Evolutionary conservation across 148 eudicot genomes (phyloP).

Genomic region (Dysphania ambrosioides): DNA sequence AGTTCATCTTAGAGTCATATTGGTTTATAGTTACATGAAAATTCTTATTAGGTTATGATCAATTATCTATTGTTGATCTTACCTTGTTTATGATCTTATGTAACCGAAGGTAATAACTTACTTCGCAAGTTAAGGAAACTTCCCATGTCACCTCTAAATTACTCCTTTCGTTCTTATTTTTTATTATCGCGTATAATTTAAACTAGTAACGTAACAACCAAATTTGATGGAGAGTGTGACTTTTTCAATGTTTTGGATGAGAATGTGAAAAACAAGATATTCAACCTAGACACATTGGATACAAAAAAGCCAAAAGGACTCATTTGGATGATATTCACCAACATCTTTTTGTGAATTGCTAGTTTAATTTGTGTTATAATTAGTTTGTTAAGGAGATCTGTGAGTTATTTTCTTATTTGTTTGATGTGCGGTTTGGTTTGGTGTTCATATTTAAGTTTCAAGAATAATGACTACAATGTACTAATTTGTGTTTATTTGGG

Average conservation of each 20-base stretch:
- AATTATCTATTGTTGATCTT: slow-evolving; percentile 36
- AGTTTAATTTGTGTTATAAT: too few species aligned
- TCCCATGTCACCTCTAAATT: too few species aligned
- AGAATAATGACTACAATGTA: too few species aligned
- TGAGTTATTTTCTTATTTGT: too few species aligned
- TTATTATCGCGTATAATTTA: too few species aligned
- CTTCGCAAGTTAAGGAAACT: not conserved
- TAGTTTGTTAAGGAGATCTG: too few species aligned
- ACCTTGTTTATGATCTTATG: slow-evolving; percentile 32
- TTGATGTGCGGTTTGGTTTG: too few species aligned
- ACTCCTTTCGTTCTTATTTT: not conserved
- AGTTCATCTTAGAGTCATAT: slow-evolving; percentile 18
- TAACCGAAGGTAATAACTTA: too few species aligned
- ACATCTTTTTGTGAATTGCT: slow-evolving; percentile 21
- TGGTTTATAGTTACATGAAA: slow-evolving; percentile 29
- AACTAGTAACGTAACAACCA: too few species aligned
- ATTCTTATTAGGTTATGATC: slow-evolving; percentile 30
- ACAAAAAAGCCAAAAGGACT: slow-evolving; percentile 26
- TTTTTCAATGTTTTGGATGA: slow-evolving; percentile 29
- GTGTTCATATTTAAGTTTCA: too few species aligned
- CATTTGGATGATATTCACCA: slow-evolving; percentile 31
- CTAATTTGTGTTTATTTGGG: too few species aligned
- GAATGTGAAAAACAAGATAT: slow-evolving; percentile 17
- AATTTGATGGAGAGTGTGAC: too few species aligned
- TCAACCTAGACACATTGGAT: slow-evolving; percentile 23